Evolutionary conservation across 1,284 basidiomycete species (phyloP), one percentile per base, ranked within the genome.

Genomic region (Naganishia liquefaciens): DNA sequence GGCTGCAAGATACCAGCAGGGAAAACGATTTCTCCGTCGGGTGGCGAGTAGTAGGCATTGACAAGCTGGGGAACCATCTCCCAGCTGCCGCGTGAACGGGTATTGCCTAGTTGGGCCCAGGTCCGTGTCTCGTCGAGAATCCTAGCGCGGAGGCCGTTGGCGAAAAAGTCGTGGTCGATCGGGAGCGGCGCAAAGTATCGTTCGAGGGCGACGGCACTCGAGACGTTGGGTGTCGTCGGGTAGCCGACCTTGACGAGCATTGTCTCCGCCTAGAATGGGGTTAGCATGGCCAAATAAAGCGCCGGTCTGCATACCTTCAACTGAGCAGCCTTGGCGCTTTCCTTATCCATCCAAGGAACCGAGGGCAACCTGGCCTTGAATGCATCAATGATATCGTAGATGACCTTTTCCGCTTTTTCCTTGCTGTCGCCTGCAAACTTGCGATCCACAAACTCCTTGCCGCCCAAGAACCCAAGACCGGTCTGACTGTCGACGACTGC

Each of bases 1-100:
- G 90, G 87, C 72, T 89, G 91, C 47, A 98, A 80, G 73, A 98
- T 94, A 44, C 95, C 95, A 17, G 95, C 95, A 4, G 95, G 94
- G 82, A 99, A 97, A 19, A 94, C 61, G 40, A 57, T 68, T 25
- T 63, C 57, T 13, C 62, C 63, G 40, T 67, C 65, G 25, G 66
- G 63, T 30, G 66, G 69, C 73, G 72, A 71, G 68, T 77, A 78
- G 68, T 79, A 79, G 4, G 79, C 78, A 63, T 79, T 79, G 30
- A 79, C 49, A 76, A 78, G 88, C 52, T 62, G 87, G 0, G 92
- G 87, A 69, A 84, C 86, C 90, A 96, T 93, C 75, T 91, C 88
- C 92, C 94, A 98, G n/a, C 83, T 79, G 37, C 89, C 83, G 7
- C 79, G 80, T 73, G 97, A 86, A 57, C 92, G 83, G 63, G 81